Evolutionary conservation across 345 rosid genomes (phyloP).

Genomic region (Bruguiera parviflora): DNA sequence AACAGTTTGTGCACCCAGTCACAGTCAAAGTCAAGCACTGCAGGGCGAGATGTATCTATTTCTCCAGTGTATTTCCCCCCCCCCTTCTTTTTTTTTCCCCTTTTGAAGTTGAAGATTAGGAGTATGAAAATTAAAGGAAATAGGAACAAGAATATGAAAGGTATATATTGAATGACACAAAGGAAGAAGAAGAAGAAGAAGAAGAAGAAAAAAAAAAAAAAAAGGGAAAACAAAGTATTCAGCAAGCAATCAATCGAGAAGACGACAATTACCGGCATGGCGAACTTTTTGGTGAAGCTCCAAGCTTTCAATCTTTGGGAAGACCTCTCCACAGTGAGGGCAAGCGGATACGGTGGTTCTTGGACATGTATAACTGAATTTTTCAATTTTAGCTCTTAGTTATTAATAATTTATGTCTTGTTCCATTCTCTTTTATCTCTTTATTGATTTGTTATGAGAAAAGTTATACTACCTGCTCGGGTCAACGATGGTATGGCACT

Average conservation of each 20-base stretch:
- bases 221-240: background rate
- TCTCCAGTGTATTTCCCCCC: too few relatives aligned
- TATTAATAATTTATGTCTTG: background rate
- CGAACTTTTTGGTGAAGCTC: conserved; percentile 97
- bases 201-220: background rate
- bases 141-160: too few relatives aligned
- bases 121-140: too few relatives aligned
- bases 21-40: too few relatives aligned
- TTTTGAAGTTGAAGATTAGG: too few relatives aligned
- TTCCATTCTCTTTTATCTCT: too few relatives aligned
- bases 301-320: conserved; percentile 85
- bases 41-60: too few relatives aligned
- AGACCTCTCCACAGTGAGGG: conserved; percentile 89
- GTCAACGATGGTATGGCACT: conserved; percentile 90
- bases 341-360: conserved; percentile 69
- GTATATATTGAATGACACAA: background rate
- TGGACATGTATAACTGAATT: conserved; percentile 62
- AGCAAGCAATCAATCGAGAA: background rate
- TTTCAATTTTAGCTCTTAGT: background rate
- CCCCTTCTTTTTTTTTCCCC: too few relatives aligned
- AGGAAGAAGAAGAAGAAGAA: too few relatives aligned
- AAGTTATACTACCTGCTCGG: conserved; percentile 60
- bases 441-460: too few relatives aligned
- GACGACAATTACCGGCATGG: conserved; percentile 68
- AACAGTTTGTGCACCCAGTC: too few relatives aligned